Base-by-base conservation (phyloP, 805 yeast species). In the Saccharomycopsis sp. region DNA sequence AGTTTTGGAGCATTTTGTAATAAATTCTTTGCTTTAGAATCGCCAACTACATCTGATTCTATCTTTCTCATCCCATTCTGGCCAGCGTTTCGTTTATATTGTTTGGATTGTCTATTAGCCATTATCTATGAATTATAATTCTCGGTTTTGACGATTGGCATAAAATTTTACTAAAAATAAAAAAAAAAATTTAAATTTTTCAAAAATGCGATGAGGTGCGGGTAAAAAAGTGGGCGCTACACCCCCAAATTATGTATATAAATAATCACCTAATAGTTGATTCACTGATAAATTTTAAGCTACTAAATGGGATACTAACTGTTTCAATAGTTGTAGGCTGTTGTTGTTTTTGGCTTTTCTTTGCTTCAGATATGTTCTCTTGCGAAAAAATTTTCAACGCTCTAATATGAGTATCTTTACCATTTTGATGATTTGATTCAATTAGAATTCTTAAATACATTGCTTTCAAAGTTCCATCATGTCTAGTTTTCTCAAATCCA, bases 331-430 rank as follows among this genome's bases (percentile, higher is more conserved):
- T 41, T n/a, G 17, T 21, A 3, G 31, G 16, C 2, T 21, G 21
- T 4, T 21, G 19, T 4, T 14, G 3, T 19, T 14, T 19, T 27
- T 40, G 11, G 8, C 5, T 7, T 16, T 6, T 23, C 11, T 19
- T 21, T n/a, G 29, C n/a, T 4, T 22, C 19, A n/a, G 19, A 17
- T 11, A 13, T 17, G 22, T 36, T 8, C 21, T 2, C 14, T 33
- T 29, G 3, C 44, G 51, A 16, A 31, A 44, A 66, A 55, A 85
- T 60, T 67, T 77, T 76, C 14, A 89, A 68, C 0, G 88, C 82
- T 38, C 98, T 64, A 8, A 93, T 67, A 59, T 88, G 97, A 1
- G 96, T 81, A 60, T 93, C 99, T 57, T 90, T 93, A 38, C 99
- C 99, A 57, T 86, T 88, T 58, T 89, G 97, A 55, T 87, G 96